Conservation (phyloP, 805 yeast species). For the Candida awuae region DNA sequence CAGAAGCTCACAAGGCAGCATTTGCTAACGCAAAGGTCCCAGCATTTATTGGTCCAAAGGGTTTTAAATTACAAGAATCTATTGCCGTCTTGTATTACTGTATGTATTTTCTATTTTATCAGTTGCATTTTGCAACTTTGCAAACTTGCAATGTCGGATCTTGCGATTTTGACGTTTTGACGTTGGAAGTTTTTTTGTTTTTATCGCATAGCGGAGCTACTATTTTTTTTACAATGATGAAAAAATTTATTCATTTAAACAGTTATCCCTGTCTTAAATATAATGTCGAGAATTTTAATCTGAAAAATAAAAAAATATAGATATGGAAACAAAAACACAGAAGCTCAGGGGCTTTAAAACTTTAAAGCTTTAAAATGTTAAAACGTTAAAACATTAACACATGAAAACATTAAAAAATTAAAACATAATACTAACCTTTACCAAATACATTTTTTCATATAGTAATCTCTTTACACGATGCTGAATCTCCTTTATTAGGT, state of each 20-base stretch:
- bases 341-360: too few species aligned
- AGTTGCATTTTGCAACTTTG: too few species aligned
- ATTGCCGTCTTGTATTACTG: conserved; percentile 55
- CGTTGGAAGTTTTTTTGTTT: neutral
- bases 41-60: conserved; percentile 62
- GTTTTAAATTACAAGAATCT: conserved; percentile 62
- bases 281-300: conserved; percentile 59
- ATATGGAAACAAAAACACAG: neutral
- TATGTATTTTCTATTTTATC: conserved; percentile 20
- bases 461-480: conserved; percentile 43
- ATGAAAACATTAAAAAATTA: too few species aligned
- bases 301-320: conserved; percentile 30
- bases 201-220: neutral
- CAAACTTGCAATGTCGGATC: too few species aligned
- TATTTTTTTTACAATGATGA: conserved; percentile 41
- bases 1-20: conserved; percentile 34
- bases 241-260: conserved; percentile 42
- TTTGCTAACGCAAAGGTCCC: conserved; percentile 67
- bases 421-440: conserved; percentile 15
- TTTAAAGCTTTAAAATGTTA: too few species aligned
- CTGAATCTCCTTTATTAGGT: conserved; percentile 44
- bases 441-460: conserved; percentile 12
- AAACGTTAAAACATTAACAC: too few species aligned
- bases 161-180: too few species aligned
- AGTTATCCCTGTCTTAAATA: conserved; percentile 85